phyloP scores from a whole-genome alignment of 2,329 filamentous ascomycete species.

The Colletotrichum sp. region DNA sequence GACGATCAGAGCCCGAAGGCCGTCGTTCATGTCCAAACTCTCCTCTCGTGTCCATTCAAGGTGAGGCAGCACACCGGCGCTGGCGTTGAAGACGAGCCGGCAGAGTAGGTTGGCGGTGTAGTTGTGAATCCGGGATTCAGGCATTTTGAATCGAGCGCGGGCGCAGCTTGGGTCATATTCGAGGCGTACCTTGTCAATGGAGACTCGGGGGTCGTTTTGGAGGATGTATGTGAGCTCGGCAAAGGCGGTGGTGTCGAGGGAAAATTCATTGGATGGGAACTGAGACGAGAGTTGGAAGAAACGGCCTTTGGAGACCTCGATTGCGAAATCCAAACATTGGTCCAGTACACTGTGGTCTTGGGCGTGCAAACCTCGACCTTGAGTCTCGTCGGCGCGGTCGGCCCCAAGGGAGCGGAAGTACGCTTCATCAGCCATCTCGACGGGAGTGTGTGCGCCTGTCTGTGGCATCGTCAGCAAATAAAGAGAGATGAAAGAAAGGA shows the following conservation, averaged over 20 bases:
- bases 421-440: not conserved
- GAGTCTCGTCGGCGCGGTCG: not conserved
- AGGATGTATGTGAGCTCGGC: not conserved
- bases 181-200: not conserved
- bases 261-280: not conserved
- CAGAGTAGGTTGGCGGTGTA: not conserved
- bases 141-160: not conserved
- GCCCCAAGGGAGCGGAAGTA: not conserved
- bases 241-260: not conserved
- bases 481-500: not conserved
- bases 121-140: not conserved
- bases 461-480: not conserved
- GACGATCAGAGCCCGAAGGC: not conserved
- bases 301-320: not conserved
- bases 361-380: not conserved
- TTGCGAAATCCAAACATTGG: not conserved
- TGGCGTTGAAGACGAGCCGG: not conserved
- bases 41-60: not conserved
- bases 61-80: not conserved
- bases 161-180: not conserved
- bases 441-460: not conserved
- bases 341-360: not conserved
- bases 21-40: not conserved
- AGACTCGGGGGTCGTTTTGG: not conserved
- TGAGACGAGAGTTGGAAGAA: not conserved